Evolutionary conservation across 176 grass and related monocot genomes (phyloP).

Genomic region (Leersia perrieri): DNA sequence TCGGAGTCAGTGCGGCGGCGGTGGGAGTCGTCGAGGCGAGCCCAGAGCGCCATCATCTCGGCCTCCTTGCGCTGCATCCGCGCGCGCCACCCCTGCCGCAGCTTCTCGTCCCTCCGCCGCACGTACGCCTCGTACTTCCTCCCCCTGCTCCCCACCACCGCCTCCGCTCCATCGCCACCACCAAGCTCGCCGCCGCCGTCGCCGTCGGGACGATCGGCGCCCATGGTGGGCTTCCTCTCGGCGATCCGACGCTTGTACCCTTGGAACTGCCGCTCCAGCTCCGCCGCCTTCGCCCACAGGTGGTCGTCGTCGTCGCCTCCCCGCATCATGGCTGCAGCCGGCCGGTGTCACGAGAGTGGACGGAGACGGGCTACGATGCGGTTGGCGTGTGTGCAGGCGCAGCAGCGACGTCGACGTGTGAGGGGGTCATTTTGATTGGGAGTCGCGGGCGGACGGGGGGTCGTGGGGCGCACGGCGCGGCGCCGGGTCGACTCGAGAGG

Average conservation of each 20-base stretch:
- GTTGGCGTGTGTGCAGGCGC: no score
- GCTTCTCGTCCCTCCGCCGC: conserved; percentile 56
- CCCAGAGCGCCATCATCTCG: conserved; percentile 62
- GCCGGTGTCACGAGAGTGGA: neutral
- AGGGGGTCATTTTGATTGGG: no score
- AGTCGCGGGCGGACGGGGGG: no score
- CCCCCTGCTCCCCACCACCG: conserved; percentile 27
- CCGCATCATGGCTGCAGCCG: no score
- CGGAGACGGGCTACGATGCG: no score
- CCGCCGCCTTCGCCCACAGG: conserved; percentile 57
- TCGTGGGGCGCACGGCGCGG: no score
- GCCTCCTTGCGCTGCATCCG: conserved; percentile 59
- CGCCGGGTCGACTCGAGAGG: no score
- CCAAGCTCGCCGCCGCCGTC: neutral
- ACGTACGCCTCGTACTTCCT: conserved; percentile 53
- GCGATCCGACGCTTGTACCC: conserved; percentile 53
- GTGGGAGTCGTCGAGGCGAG: conserved; percentile 42
- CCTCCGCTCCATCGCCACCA: neutral
- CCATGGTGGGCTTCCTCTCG: conserved; percentile 2
- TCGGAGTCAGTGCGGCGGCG: conserved; percentile 10
- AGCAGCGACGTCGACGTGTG: no score
- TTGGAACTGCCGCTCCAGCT: conserved; percentile 57
- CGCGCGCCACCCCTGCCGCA: conserved; percentile 48
- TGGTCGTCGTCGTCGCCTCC: neutral
- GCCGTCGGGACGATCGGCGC: neutral